Conservation (phyloP, 768 basidiomycete species). For the Boletus sensibilis region DNA sequence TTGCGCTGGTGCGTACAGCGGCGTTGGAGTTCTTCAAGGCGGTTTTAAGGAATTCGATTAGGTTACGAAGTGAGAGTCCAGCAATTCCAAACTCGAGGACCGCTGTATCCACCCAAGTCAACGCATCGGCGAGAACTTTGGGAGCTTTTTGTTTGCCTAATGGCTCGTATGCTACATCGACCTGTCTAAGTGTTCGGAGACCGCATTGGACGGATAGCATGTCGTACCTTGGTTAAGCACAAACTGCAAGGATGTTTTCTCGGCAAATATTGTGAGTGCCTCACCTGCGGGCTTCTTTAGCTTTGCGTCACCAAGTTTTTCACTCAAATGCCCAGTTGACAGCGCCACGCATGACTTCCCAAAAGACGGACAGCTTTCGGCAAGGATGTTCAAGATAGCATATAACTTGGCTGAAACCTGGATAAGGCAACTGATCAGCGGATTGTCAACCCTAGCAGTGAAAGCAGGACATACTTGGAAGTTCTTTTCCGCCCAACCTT, state of each 20-base stretch:
- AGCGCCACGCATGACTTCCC: slow-evolving; percentile 82
- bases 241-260: slow-evolving; percentile 93
- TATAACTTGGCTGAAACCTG: slow-evolving; percentile 93
- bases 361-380: slow-evolving; percentile 79
- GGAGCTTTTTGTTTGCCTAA: slow-evolving; percentile 95
- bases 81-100: slow-evolving; percentile 89
- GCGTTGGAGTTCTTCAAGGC: slow-evolving; percentile 93
- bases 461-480: slow-evolving; percentile 67
- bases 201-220: slow-evolving; percentile 4
- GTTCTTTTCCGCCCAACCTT: slow-evolving; percentile 98
- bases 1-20: slow-evolving; percentile 88
- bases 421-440: slow-evolving; percentile 8
- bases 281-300: slow-evolving; percentile 96
- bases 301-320: slow-evolving; percentile 96
- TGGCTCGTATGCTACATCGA: slow-evolving; percentile 78
- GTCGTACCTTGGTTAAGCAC: slow-evolving; percentile 84
- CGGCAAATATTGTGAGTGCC: slow-evolving; percentile 75
- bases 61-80: slow-evolving; percentile 74
- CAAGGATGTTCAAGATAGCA: slow-evolving; percentile 67
- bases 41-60: slow-evolving; percentile 89
- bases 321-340: slow-evolving; percentile 75
- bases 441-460: not conserved
- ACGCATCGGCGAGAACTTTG: slow-evolving; percentile 90
- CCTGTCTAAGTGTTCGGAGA: slow-evolving; percentile 18
- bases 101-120: slow-evolving; percentile 84